Conservation (phyloP, 331 rosid genomes). For the Arachis monticola region DNA sequence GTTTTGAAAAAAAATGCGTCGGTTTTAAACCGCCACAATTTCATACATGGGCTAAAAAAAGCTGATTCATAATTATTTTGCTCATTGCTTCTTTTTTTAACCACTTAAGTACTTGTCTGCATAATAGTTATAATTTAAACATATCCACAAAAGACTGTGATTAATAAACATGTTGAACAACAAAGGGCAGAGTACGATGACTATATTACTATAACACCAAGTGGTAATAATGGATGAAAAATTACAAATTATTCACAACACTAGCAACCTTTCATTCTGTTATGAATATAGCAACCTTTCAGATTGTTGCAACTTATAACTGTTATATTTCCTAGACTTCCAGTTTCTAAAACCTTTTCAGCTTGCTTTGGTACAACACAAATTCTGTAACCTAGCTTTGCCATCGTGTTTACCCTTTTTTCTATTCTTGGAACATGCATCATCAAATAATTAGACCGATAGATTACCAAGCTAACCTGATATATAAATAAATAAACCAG, state of each 20-base stretch:
- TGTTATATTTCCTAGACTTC: conserved; percentile 47
- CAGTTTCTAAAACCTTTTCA: background rate
- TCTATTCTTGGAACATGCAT: conserved; percentile 84
- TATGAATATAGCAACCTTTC: conserved; percentile 67
- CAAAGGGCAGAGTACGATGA: background rate
- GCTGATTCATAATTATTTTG: too few relatives aligned
- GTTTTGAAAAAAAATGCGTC: too few relatives aligned
- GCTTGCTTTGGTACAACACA: conserved; percentile 78
- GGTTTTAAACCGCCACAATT: too few relatives aligned
- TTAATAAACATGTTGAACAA: background rate
- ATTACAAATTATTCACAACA: conserved; percentile 8
- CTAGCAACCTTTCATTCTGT: conserved; percentile 36
- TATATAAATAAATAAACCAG: too few relatives aligned
- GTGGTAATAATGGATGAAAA: background rate
- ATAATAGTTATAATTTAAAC: background rate
- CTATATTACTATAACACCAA: background rate
- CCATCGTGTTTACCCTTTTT: conserved; percentile 72
- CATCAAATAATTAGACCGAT: too few relatives aligned
- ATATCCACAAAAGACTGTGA: background rate
- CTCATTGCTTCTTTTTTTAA: too few relatives aligned
- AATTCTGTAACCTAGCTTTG: conserved; percentile 75
- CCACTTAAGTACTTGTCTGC: too few relatives aligned
- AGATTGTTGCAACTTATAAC: conserved; percentile 72
- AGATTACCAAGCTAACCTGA: too few relatives aligned
- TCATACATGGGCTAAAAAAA: too few relatives aligned